Evolutionary conservation across 495 filamentous ascomycete genomes (phyloP).

Genomic region (Tuber calosporum): DNA sequence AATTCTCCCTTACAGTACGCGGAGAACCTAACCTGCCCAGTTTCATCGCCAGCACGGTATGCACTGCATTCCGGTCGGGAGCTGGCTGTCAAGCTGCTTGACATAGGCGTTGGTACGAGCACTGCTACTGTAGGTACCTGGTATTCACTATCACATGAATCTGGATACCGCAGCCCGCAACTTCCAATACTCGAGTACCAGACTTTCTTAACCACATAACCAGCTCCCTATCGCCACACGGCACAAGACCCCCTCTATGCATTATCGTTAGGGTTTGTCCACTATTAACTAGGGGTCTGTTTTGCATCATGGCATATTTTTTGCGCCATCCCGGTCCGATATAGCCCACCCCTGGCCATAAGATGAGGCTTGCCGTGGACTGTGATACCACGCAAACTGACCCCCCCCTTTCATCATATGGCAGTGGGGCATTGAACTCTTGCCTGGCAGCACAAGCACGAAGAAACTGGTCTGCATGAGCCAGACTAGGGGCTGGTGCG

Average conservation of each 20-base stretch:
- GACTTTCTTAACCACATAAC: neutral
- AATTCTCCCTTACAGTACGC: neutral
- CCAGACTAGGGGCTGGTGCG: neutral
- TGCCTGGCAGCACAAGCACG: neutral
- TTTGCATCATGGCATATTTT: neutral
- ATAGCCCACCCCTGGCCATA: neutral
- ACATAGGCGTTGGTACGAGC: neutral
- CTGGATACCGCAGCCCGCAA: neutral
- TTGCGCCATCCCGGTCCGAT: neutral
- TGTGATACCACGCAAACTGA: neutral
- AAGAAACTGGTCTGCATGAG: neutral
- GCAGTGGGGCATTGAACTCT: neutral
- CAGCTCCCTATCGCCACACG: neutral
- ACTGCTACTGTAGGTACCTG: no score
- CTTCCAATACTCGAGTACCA: neutral
- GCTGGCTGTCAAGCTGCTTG: neutral
- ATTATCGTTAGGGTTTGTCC: neutral
- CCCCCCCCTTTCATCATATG: neutral
- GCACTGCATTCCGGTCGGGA: neutral
- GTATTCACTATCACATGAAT: neutral
- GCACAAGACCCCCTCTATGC: neutral
- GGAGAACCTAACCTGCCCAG: neutral
- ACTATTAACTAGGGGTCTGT: neutral
- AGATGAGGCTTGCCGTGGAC: neutral
- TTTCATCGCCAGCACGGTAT: neutral